Conservation (phyloP, 2,329 filamentous ascomycete genomes). For the Ophiosphaerella narmari region DNA sequence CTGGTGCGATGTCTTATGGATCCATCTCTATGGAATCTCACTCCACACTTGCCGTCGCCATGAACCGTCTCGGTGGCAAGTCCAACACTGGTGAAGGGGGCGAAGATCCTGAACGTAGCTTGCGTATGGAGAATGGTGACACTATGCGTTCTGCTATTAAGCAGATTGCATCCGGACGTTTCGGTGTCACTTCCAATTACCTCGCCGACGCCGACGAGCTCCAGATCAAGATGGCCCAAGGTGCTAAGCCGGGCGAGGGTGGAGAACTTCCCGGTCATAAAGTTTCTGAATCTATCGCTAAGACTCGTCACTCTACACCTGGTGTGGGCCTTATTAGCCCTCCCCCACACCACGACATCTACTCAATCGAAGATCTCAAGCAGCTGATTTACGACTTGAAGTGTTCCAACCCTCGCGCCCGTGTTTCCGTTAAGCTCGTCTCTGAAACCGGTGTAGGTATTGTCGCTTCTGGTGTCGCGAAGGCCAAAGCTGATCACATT, state of each 20-base stretch:
- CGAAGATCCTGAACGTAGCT: slow-evolving; percentile 89
- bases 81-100: slow-evolving; percentile 98
- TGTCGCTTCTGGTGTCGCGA: slow-evolving; percentile 94
- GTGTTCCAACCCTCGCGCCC: slow-evolving; percentile 88
- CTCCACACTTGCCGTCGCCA: slow-evolving; percentile 91
- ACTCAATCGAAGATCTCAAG: slow-evolving; percentile 97
- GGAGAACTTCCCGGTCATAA: slow-evolving; percentile 97
- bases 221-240: slow-evolving; percentile 99
- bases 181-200: slow-evolving; percentile 94
- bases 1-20: slow-evolving; percentile 97
- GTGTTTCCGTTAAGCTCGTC: slow-evolving; percentile 95
- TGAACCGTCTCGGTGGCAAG: slow-evolving; percentile 96
- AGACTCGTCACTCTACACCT: slow-evolving; percentile 92
- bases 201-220: slow-evolving; percentile 93
- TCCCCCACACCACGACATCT: slow-evolving; percentile 96
- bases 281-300: slow-evolving; percentile 90
- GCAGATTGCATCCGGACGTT: slow-evolving; percentile 93
- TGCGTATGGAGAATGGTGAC: slow-evolving; percentile 86
- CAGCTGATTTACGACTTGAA: slow-evolving; percentile 98
- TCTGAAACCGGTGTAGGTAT: slow-evolving; percentile 98
- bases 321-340: slow-evolving; percentile 96
- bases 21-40: slow-evolving; percentile 99
- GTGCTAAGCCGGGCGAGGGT: slow-evolving; percentile 96
- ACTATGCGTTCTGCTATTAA: slow-evolving; percentile 98
- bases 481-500: slow-evolving; percentile 96